Evolutionary conservation across 139 green algal species (phyloP).

Genomic region (Micractinium sp.): DNA sequence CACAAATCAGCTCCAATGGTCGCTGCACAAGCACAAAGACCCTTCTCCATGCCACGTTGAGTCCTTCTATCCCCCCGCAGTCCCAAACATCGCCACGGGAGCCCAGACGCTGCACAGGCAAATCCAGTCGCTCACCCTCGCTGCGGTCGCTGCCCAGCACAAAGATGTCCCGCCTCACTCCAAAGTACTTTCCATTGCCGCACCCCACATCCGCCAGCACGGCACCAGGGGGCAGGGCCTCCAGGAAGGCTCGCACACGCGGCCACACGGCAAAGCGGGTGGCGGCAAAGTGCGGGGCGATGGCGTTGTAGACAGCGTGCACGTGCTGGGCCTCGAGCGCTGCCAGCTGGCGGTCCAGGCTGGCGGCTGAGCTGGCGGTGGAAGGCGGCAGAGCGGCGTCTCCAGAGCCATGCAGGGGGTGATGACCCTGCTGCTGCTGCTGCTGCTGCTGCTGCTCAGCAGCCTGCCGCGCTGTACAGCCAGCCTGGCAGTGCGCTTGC

Average conservation of each 20-base stretch:
- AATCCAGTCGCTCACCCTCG: conserved; percentile 45
- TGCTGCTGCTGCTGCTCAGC: background rate
- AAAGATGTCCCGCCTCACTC: conserved; percentile 74
- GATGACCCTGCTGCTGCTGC: background rate
- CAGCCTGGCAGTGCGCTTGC: too few species aligned
- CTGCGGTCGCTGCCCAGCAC: conserved; percentile 82
- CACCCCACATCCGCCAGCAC: conserved; percentile 94
- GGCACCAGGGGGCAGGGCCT: conserved; percentile 64
- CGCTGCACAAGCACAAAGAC: too few species aligned
- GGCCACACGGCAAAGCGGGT: conserved; percentile 95
- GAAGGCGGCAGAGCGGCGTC: background rate
- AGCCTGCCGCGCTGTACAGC: background rate
- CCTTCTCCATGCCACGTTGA: too few species aligned
- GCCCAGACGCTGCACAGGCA: too few species aligned
- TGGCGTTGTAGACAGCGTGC: conserved; percentile 93
- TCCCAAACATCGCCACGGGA: too few species aligned
- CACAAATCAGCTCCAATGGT: too few species aligned
- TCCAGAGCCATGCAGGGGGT: background rate
- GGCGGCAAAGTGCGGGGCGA: conserved; percentile 94
- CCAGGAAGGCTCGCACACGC: conserved; percentile 86
- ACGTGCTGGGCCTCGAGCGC: conserved; percentile 78
- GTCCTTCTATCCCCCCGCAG: too few species aligned
- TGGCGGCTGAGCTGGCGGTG: background rate
- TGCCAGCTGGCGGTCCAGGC: conserved; percentile 13
- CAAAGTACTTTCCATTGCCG: conserved; percentile 99